These are phyloP conservation scores for Phytophthora pseudosyringae DNA, from an alignment of 352 stramenopile genomes.

Conservation along the genomic window DNA sequence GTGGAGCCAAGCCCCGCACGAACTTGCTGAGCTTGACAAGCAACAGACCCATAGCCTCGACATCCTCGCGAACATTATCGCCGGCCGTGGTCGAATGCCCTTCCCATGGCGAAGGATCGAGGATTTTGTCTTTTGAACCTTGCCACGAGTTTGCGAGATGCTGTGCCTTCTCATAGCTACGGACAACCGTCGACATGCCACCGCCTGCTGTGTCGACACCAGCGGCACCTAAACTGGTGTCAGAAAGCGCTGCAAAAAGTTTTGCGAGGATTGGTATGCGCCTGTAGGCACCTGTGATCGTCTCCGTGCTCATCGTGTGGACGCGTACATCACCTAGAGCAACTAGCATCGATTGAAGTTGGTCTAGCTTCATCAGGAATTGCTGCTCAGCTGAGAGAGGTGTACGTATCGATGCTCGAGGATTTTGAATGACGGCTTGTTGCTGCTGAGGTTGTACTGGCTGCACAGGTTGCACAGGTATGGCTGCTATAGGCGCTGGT, in stretches of 20 bases:
- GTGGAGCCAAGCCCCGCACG: constrained; percentile 57
- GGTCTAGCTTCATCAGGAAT: constrained; percentile 69
- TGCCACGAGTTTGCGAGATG: constrained; percentile 24
- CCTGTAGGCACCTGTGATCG: constrained; percentile 55
- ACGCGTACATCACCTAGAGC: constrained; percentile 46
- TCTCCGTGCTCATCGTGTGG: constrained; percentile 59
- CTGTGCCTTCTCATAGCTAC: constrained; percentile 15
- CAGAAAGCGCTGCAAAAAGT: constrained; percentile 49
- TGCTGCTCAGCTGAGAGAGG: constrained; percentile 62
- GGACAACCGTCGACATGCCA: constrained; percentile 20
- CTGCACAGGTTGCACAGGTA: not conserved
- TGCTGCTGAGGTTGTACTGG: constrained; percentile 1
- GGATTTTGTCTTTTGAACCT: constrained; percentile 15
- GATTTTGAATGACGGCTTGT: constrained; percentile 4
- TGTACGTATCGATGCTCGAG: constrained; percentile 27
- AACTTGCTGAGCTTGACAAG: constrained; percentile 68
- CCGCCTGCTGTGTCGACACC: constrained; percentile 35
- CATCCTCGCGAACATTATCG: constrained; percentile 33
- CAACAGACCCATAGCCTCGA: constrained; percentile 50
- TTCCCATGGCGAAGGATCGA: constrained; percentile 6
- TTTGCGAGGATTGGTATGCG: constrained; percentile 51
- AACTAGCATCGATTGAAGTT: constrained; percentile 60
- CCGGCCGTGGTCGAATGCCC: not conserved
- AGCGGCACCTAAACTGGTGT: constrained; percentile 49
- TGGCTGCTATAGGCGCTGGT: not conserved